Percentiles rank a stretch among this genome's conserved stretches.
phyloP scores from a whole-genome alignment of 1,139 yeast species.

The Yamadazyma mexicana region DNA sequence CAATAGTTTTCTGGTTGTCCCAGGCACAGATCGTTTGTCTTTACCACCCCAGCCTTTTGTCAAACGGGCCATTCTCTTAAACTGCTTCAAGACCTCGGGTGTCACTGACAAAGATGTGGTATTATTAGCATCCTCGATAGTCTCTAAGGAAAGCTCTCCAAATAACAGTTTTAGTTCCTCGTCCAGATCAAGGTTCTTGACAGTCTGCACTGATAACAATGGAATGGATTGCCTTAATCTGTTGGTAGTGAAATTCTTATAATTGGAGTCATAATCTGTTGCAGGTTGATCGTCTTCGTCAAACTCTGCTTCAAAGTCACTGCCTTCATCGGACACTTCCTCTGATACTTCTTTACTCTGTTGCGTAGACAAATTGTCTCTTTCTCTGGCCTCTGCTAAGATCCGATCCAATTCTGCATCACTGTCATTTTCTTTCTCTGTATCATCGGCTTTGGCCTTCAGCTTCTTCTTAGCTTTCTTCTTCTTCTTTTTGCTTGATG shows the following conservation, averaged over 20 bases:
- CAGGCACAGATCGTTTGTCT: slow-evolving; percentile 72
- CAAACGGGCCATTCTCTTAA: slow-evolving; percentile 58
- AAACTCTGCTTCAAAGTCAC: slow-evolving; percentile 33
- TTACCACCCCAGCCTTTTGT: slow-evolving; percentile 84
- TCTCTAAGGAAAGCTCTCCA: slow-evolving; percentile 69
- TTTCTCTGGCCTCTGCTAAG: slow-evolving; percentile 32
- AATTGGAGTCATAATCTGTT: slow-evolving; percentile 39
- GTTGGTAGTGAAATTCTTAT: slow-evolving; percentile 44
- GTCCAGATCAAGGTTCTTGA: slow-evolving; percentile 73
- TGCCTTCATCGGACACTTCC: slow-evolving; percentile 18
- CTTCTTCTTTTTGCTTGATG: slow-evolving; percentile 10
- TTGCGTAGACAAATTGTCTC: slow-evolving; percentile 27
- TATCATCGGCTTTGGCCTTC: slow-evolving; percentile 17
- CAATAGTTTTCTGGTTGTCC: slow-evolving; percentile 64
- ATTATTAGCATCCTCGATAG: slow-evolving; percentile 73
- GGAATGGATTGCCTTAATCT: slow-evolving; percentile 38
- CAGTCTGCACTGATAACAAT: slow-evolving; percentile 43
- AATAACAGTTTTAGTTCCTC: slow-evolving; percentile 71
- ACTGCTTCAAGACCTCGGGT: slow-evolving; percentile 66
- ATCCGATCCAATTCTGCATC: slow-evolving; percentile 46
- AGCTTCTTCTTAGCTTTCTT: slow-evolving; percentile 21
- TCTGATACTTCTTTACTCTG: slow-evolving; percentile 15
- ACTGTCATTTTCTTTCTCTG: slow-evolving; percentile 19
- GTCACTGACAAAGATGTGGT: slow-evolving; percentile 57
- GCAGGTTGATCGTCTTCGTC: slow-evolving; percentile 36